Conservation (phyloP, 495 filamentous ascomycete genomes). For the Zalerion maritima region DNA sequence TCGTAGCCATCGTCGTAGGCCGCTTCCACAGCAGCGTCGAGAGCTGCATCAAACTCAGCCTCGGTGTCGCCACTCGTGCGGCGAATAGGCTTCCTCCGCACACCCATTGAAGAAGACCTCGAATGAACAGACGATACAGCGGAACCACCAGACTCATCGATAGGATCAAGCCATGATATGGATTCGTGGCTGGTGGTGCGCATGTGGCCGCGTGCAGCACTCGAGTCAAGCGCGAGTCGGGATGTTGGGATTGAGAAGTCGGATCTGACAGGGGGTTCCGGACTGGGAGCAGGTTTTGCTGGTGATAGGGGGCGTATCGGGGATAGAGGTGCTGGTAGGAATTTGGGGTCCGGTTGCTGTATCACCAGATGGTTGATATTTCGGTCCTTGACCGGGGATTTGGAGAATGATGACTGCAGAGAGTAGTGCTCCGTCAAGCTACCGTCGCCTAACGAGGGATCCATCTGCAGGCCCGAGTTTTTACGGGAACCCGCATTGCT, state of each 20-base stretch:
- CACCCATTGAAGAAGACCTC: slow-evolving; percentile 50
- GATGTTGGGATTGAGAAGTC: slow-evolving; percentile 26
- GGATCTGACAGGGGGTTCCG: slow-evolving; percentile 23
- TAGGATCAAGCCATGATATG: slow-evolving; percentile 90
- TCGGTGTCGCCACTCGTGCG: slow-evolving; percentile 62
- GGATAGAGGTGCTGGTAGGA: slow-evolving; percentile 54
- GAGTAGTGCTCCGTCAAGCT: slow-evolving; percentile 17
- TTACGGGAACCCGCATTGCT: slow-evolving; percentile 2
- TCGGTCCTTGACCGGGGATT: slow-evolving; percentile 22
- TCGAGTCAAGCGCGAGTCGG: slow-evolving; percentile 11
- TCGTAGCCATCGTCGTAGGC: slow-evolving; percentile 91
- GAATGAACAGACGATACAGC: slow-evolving; percentile 71
- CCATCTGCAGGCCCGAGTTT: slow-evolving; percentile 7
- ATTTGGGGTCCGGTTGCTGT: slow-evolving; percentile 28
- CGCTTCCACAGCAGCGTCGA: slow-evolving; percentile 91
- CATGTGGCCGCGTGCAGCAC: slow-evolving; percentile 25
- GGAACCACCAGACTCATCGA: slow-evolving; percentile 85
- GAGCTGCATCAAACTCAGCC: slow-evolving; percentile 85
- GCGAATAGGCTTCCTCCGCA: slow-evolving; percentile 52
- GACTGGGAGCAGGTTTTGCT: slow-evolving; percentile 20
- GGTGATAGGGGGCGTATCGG: slow-evolving; percentile 37
- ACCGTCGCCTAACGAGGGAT: slow-evolving; percentile 17
- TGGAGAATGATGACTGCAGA: slow-evolving; percentile 34
- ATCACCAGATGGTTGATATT: slow-evolving; percentile 25
- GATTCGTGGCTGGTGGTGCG: slow-evolving; percentile 56